A percentile compares a stretch with the other conserved stretches of the same genome.
Evolutionary conservation across 2,329 filamentous ascomycete species (phyloP).

Genomic region (Sphaerulina populicola): DNA sequence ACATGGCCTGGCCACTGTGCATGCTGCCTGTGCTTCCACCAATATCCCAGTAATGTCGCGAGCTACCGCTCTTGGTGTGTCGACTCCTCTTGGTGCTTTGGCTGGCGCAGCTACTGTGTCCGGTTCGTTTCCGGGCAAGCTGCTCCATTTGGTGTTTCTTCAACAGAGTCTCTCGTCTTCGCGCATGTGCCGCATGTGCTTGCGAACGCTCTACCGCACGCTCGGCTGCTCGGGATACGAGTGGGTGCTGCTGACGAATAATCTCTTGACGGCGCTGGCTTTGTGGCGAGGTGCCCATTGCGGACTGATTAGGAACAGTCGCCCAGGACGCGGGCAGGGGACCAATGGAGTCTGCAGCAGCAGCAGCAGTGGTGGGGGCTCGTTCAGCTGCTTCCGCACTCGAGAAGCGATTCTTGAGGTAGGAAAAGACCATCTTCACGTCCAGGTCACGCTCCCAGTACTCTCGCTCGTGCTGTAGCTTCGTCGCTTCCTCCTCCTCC

Average conservation of each 20-base stretch:
- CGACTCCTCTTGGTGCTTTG: conserved; percentile 68
- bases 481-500: conserved; percentile 21
- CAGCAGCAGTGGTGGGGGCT: conserved; percentile 1
- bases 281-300: conserved; percentile 46
- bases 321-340: conserved; percentile 32
- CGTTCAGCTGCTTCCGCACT: conserved; percentile 16
- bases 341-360: conserved; percentile 22
- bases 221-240: conserved; percentile 54
- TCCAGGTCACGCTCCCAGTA: conserved; percentile 94
- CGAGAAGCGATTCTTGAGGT: conserved; percentile 67
- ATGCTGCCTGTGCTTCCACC: conserved; percentile 71
- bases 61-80: conserved; percentile 53
- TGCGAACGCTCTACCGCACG: conserved; percentile 36
- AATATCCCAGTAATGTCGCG: conserved; percentile 86
- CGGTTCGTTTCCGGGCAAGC: conserved; percentile 31
- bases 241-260: conserved; percentile 80
- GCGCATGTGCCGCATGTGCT: conserved; percentile 15
- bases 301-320: conserved; percentile 30
- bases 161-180: conserved; percentile 15
- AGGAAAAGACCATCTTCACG: conserved; percentile 83
- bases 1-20: conserved; percentile 31
- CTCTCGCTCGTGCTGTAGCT: conserved; percentile 47
- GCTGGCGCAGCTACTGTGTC: conserved; percentile 66
- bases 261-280: conserved; percentile 69
- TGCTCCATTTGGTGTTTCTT: conserved; percentile 37